Base-by-base conservation (phyloP, 2,329 filamentous ascomycete species). In the Alternaria burnsii region DNA sequence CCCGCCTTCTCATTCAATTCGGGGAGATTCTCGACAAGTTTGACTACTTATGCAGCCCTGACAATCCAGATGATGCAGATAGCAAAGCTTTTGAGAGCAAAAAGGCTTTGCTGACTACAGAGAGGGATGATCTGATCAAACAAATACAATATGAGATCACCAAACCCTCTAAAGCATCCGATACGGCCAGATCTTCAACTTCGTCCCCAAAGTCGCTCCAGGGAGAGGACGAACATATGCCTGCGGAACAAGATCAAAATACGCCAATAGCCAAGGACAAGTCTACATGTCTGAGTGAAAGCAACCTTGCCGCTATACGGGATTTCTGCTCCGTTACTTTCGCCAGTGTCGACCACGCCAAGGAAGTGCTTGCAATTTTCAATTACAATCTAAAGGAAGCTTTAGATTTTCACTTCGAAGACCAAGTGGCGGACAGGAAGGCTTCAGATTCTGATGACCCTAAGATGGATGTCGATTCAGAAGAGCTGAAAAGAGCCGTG, bases 81-180 rank as follows among this genome's bases (percentile, higher is more conserved):
- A 14, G n/a, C 30, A 26, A 50, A 36, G 30, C 1, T 38, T 38
- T 24, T 24, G 14, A 16, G 14, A 5, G 11, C 4, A 36, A 7
- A 24, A 9, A 14, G 30, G 46, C 16, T 32, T 26, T 6, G n/a
- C 11, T 34, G 16, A 40, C 18, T 8, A 18, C 20, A 24, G 32
- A 55, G 22, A 55, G 56, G 34, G 43, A 30, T 9, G 22, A 24
- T 5, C n/a, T 59, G 4, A 51, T 56, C 22, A 20, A 28, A 20
- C 24, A 56, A 24, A 50, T 57, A 34, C 11, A n/a, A 28, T 34
- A 60, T n/a, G 52, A 60, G 28, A 53, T 60, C 32, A 32, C 46
- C 34, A 26, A 34, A 18, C 34, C 58, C 8, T 30, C 32, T 20
- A n/a, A 22, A 11, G 5, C 16, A 26, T 26, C n/a, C 12, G 43